These are phyloP conservation scores for Eucalyptus polybractea DNA, from an alignment of 345 rosid species.

Conservation along the genomic window DNA sequence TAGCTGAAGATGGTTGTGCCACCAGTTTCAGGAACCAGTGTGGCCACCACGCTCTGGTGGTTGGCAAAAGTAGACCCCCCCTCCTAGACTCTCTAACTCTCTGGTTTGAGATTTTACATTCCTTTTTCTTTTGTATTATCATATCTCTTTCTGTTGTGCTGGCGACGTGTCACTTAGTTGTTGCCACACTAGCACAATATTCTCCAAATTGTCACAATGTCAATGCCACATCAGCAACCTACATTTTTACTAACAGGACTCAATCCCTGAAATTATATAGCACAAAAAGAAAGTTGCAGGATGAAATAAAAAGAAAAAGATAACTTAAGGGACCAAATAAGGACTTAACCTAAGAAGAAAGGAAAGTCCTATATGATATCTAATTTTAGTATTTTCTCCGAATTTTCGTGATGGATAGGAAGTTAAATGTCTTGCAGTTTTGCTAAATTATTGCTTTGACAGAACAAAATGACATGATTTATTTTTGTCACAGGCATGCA, in stretches of 20 bases:
- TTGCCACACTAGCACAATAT: neutral
- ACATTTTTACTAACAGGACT: neutral
- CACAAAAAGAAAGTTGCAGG: neutral
- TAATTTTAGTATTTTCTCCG: neutral
- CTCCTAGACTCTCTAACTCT: neutral
- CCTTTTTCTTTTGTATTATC: neutral
- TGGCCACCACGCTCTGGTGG: neutral
- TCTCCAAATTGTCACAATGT: neutral
- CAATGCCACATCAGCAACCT: neutral
- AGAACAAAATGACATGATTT: neutral
- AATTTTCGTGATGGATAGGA: neutral
- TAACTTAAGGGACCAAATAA: neutral
- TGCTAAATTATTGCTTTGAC: neutral
- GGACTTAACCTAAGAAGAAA: neutral
- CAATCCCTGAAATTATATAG: neutral
- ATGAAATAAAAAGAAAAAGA: neutral
- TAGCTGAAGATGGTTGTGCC: neutral
- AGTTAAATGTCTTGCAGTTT: neutral
- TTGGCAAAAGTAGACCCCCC: neutral
- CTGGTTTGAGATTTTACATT: neutral
- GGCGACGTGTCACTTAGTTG: neutral
- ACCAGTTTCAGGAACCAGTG: neutral
- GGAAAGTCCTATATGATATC: neutral
- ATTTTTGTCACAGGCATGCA: constrained; percentile 67
- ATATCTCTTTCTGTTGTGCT: neutral